Conservation (phyloP, 805 yeast genomes). For the Candida suzukii region DNA sequence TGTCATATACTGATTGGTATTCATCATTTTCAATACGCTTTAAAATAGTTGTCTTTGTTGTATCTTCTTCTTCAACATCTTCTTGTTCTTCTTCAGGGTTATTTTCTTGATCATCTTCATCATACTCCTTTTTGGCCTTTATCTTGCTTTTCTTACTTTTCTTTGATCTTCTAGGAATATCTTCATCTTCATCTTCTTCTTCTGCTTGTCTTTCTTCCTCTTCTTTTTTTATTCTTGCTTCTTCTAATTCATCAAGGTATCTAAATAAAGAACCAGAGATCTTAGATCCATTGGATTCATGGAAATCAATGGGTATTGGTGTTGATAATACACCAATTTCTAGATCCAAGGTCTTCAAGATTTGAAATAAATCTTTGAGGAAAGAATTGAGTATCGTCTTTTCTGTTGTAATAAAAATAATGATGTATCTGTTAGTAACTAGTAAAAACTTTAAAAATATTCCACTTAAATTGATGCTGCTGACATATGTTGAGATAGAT, state of each 20-base stretch:
- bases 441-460: too few species aligned
- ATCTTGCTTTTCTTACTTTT: conserved; percentile 18
- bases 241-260: conserved; percentile 26
- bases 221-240: conserved; percentile 6
- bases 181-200: neutral
- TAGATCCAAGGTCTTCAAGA: conserved; percentile 17
- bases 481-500: too few species aligned
- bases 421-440: neutral
- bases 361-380: conserved; percentile 15
- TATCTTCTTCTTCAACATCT: conserved; percentile 1
- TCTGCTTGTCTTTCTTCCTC: neutral
- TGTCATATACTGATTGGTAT: conserved; percentile 44
- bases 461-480: too few species aligned
- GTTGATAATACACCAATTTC: conserved; percentile 7
- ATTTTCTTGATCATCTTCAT: neutral
- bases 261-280: conserved; percentile 36
- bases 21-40: conserved; percentile 30
- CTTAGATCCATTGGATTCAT: conserved; percentile 35
- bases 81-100: conserved; percentile 3
- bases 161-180: too few species aligned
- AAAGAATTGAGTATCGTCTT: conserved; percentile 3
- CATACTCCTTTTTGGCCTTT: neutral
- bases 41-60: conserved; percentile 30
- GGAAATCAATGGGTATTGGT: conserved; percentile 36
- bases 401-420: neutral